Percentiles rank a stretch among this genome's conserved stretches.
phyloP scores from a whole-genome alignment of 2,329 filamentous ascomycete species.

The Amesomyces nigricolor region DNA sequence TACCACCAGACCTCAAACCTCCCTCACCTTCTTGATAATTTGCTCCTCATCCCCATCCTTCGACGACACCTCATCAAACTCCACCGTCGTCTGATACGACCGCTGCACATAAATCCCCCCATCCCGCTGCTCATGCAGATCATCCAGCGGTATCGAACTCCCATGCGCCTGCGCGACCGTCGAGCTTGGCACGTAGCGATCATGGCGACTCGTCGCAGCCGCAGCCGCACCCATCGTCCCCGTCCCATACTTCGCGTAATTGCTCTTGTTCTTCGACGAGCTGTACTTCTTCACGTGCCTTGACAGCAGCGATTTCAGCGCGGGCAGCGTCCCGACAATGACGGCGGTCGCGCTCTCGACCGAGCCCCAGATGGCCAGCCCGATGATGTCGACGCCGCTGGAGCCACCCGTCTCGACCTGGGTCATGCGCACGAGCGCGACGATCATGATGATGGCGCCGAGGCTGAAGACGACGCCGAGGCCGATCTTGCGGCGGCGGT shows the following conservation, averaged over 20 bases:
- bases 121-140: constrained; percentile 1
- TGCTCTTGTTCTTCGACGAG: neutral
- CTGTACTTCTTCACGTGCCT: constrained; percentile 9
- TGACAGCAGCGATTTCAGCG: constrained; percentile 9
- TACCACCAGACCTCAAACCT: too few species aligned
- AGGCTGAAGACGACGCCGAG: constrained; percentile 12
- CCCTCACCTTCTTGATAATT: too few species aligned
- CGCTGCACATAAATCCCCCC: constrained; percentile 9
- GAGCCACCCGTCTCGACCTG: neutral
- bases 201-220: neutral
- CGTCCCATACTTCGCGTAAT: neutral
- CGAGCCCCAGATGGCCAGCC: constrained; percentile 12
- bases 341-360: constrained; percentile 7
- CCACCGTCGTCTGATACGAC: constrained; percentile 9
- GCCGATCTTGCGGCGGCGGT: constrained; percentile 7
- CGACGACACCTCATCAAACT: constrained; percentile 2
- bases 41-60: constrained; percentile 1
- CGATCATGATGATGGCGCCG: constrained; percentile 9
- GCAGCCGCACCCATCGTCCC: neutral
- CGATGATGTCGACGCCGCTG: constrained; percentile 4
- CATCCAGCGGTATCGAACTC: constrained; percentile 9
- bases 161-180: constrained; percentile 5
- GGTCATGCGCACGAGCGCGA: constrained; percentile 11
- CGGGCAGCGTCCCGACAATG: constrained; percentile 6
- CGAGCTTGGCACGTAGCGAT: neutral